Conservation (phyloP, 148 eudicot genomes). For the Camellia sinensis region DNA sequence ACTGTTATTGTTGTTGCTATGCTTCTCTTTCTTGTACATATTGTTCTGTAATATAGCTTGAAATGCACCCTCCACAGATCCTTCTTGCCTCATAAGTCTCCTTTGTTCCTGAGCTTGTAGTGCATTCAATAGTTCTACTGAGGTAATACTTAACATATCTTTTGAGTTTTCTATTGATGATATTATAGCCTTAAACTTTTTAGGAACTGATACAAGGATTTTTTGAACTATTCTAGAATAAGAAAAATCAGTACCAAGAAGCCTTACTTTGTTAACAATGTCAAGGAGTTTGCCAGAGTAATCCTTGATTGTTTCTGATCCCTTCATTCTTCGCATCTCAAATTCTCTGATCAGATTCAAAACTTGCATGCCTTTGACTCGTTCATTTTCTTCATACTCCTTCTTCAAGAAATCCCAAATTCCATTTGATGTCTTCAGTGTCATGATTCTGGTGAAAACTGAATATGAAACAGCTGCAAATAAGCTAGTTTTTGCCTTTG, state of each 20-base stretch:
- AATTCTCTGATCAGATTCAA: constrained; percentile 21
- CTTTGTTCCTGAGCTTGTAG: neutral
- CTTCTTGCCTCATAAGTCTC: constrained; percentile 1
- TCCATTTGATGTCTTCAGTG: neutral
- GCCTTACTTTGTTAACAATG: too few species aligned
- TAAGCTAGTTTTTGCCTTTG: neutral
- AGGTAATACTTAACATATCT: neutral
- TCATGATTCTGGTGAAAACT: constrained; percentile 15
- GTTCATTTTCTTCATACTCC: constrained; percentile 17
- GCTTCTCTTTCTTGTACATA: neutral
- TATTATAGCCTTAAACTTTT: constrained; percentile 1
- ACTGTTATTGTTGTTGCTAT: neutral
- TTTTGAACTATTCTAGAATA: too few species aligned
- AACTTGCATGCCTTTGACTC: constrained; percentile 10
- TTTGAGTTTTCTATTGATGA: constrained; percentile 5
- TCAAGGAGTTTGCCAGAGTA: too few species aligned
- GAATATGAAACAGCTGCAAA: constrained; percentile 9
- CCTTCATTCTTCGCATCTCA: constrained; percentile 20
- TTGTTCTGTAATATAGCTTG: neutral
- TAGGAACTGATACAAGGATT: too few species aligned
- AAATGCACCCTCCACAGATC: constrained; percentile 9
- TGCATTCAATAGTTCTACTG: constrained; percentile 1
- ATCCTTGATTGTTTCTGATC: constrained; percentile 11
- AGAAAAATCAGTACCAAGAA: too few species aligned
- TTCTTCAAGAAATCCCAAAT: constrained; percentile 14